Evolutionary conservation across 1,284 basidiomycete species (phyloP), one percentile per base, ranked within the genome.

Genomic region (Sporisorium sorghi): DNA sequence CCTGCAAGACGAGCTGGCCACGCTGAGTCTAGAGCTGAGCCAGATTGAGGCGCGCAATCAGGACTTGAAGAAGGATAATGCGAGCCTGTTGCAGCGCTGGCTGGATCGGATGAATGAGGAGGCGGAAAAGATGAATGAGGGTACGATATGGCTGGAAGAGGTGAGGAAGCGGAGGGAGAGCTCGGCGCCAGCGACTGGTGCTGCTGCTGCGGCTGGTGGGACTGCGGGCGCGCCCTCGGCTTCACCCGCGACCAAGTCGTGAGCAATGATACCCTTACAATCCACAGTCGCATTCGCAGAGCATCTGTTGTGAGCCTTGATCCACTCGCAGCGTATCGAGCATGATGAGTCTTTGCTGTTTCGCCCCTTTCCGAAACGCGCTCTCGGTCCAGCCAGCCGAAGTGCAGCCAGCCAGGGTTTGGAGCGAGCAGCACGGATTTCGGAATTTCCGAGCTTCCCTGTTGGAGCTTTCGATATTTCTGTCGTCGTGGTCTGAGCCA

Each of bases 71-170:
- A 91, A 91, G 80, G 96, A 99, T 85, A 99, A 99, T 80, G 94
- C 95, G 19, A 91, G 92, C 76, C 88, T 99, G 42, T 88, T 99
- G 1, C 93, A 97, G 84, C 90, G 81, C 12, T 83, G 80, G 80
- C 58, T 83, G 21, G 78, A 80, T 48, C 46, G 66, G 76, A 97
- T 97, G 87, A 93, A 97, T 82, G 87, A 89, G 15, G 94, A 95
- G 81, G 96, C 91, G 6, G 93, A 95, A 84, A 91, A 90, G 86
- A 93, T 99, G 92, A 98, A 99, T 86, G 92, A 93, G 77, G 79
- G 73, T 1, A 77, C 74, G 1, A 59, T 63, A 10, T 76, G 73
- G 73, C 39, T 76, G n/a, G 73, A 76, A 43, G 69, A 76, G 48
- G 64, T 72, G 26, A 50, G 73, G 15, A 76, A 63, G 53, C 50